Base-by-base conservation (phyloP, 225 moss, liverwort and hornwort species). In the Bryum argenteum region DNA sequence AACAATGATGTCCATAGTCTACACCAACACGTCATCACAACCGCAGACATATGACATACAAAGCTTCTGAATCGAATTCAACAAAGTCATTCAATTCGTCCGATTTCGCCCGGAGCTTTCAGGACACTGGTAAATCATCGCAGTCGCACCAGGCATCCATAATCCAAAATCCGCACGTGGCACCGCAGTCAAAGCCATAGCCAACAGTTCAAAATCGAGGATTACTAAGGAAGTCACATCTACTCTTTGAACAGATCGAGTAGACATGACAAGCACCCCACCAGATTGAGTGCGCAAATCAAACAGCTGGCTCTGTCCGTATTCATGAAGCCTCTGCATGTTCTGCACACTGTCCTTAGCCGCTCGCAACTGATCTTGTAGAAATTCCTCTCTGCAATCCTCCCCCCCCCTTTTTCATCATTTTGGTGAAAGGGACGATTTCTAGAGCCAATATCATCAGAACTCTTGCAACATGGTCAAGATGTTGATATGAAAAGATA, bases 301-400 rank as follows among this genome's bases (percentile, higher is more conserved):
- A 75, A 96, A 96, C 20, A 96, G 79, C 72, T 96, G 95, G 73
- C 84, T 93, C 79, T 96, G 95, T 26, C 93, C 96, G 62, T 85
- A 91, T 45, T 96, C 96, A 73, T 96, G 96, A 80, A 92, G 93
- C 57, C 91, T 83, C 76, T 93, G 95, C 93, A 95, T 91, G 62
- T 93, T 95, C 75, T 93, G 95, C 18, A 93, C 91, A 73, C 86
- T 92, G 71, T 95, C 91, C 76, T 91, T 95, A 19, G 95, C 93
- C 58, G 89, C 86, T 65, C 93, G 88, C 73, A 95, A 75, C 67
- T 95, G 93, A 54, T 93, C 95, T 82, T 95, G 95, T 19, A 95
- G 69, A 61, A 88, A 89, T 45, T 85, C 84, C 75, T 95, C 95
- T 77, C 95, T 95, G 83, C 38, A 70, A 57, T n/a, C n/a, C n/a